Conservation (phyloP, 306 rosid genomes). For the Myrica gale region DNA sequence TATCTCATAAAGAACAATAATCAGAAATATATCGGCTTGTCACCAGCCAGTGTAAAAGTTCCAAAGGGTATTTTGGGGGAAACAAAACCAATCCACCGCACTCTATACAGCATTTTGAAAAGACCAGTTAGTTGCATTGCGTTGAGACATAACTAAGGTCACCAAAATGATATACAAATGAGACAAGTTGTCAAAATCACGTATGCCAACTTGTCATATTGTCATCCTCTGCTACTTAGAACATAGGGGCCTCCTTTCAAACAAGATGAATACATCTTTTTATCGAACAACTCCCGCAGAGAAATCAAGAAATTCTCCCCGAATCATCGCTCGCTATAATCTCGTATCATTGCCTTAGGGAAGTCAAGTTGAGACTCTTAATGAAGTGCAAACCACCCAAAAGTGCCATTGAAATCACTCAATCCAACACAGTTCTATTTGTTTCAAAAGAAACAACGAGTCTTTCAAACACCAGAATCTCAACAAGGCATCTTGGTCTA, state of each 20-base stretch:
- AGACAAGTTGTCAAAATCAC: not conserved
- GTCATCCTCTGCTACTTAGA: not conserved
- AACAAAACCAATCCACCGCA: not conserved
- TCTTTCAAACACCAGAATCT: not conserved
- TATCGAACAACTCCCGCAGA: not conserved
- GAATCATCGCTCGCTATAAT: not conserved
- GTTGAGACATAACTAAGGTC: constrained; percentile 4
- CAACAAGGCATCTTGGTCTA: constrained; percentile 10
- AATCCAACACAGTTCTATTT: not conserved
- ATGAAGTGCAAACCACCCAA: not conserved
- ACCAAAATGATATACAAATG: not conserved
- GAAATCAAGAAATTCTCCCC: not conserved
- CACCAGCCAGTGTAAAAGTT: not conserved
- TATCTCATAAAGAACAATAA: not conserved
- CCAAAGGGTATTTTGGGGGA: not conserved
- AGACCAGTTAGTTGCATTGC: not conserved
- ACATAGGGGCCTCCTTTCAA: not conserved
- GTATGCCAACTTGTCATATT: not conserved
- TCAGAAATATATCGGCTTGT: not conserved
- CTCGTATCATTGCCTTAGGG: not conserved
- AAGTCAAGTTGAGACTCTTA: not conserved
- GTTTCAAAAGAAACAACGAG: not conserved
- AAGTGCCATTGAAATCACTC: not conserved
- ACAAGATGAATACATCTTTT: not conserved
- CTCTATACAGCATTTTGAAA: not conserved